Base-by-base conservation (phyloP, 2,329 filamentous ascomycete genomes). In the Microdochium bolleyi region DNA sequence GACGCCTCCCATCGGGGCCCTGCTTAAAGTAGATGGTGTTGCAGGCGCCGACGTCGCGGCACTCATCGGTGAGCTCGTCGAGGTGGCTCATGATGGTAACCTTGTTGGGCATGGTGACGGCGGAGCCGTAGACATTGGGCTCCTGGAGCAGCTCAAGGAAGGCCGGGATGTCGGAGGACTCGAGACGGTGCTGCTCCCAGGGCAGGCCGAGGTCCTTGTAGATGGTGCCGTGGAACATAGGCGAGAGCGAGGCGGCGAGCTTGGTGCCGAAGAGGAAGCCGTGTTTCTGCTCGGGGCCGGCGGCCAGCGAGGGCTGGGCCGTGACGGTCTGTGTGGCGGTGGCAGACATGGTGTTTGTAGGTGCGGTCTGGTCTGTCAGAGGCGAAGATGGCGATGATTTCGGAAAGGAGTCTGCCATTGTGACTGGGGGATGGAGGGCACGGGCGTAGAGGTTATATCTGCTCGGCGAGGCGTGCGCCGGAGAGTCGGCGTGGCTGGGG, bases 41-140 rank as follows among this genome's bases (percentile, higher is more conserved):
- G 68, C 87, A 85, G 50, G 88, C 88, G 49, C 88, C 88, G 22
- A 91, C 85, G 34, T 85, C 83, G 50, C 79, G 77, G 59, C 83
- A 88, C 68, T 91, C 87, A 22, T 82, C 78, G 7, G 87, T 90
- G 37, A 92, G 73, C 52, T 84, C 80, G 62, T 92, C 88, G 9
- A 92, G 77, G 59, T 89, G 76, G 0, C 81, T 76, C 55, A 92
- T 80, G 64, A 92, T 89, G 60, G 82, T 76, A 24, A 92, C 81
- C 68, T 94, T 92, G 74, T 89, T 84, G 0, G 89, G 89, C 88
- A 92, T 94, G 21, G 88, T 92, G 37, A 92, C 83, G 3, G 85
- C 83, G 22, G 85, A 82, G 52, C 83, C 84, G 62, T 84, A 85
- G 65, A 84, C 87, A 58, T 77, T 72, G 16, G 79, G 77, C 57